phyloP scores from a whole-genome alignment of 208 protist species.

The Leishmania martiniquensis region DNA sequence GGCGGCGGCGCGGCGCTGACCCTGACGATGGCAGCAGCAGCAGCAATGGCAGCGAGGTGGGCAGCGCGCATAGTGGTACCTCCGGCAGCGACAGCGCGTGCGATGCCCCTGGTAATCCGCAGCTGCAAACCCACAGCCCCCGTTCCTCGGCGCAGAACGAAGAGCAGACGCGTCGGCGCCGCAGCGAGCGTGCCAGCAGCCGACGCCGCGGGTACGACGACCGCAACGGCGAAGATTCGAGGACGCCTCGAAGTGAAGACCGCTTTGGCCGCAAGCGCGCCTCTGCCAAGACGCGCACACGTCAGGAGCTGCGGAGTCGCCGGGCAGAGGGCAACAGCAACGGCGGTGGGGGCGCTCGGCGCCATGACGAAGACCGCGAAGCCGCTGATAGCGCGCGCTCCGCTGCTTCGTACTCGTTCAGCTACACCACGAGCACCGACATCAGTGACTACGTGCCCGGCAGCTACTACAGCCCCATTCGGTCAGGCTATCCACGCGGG shows the following conservation, averaged over 20 bases:
- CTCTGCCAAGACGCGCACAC: constrained; percentile 15
- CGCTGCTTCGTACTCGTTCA: constrained; percentile 26
- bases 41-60: constrained; percentile 12
- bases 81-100: constrained; percentile 5
- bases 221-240: not conserved
- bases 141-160: constrained; percentile 17
- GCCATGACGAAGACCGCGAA: constrained; percentile 11
- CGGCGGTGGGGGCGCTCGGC: not conserved
- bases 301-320: not conserved
- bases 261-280: not conserved
- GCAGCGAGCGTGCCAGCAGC: constrained; percentile 5
- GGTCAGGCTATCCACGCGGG: not conserved
- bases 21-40: not conserved
- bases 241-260: not conserved
- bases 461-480: constrained; percentile 29
- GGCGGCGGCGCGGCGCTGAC: not conserved
- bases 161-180: constrained; percentile 4
- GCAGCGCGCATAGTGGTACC: not conserved
- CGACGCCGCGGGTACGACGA: not conserved
- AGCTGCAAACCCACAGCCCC: constrained; percentile 56
- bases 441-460: constrained; percentile 25
- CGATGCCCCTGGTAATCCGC: constrained; percentile 48
- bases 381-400: constrained; percentile 14
- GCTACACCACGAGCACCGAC: constrained; percentile 30
- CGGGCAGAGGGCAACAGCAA: not conserved